These are phyloP conservation scores for Malus fusca DNA, from an alignment of 306 rosid species.

Conservation along the genomic window DNA sequence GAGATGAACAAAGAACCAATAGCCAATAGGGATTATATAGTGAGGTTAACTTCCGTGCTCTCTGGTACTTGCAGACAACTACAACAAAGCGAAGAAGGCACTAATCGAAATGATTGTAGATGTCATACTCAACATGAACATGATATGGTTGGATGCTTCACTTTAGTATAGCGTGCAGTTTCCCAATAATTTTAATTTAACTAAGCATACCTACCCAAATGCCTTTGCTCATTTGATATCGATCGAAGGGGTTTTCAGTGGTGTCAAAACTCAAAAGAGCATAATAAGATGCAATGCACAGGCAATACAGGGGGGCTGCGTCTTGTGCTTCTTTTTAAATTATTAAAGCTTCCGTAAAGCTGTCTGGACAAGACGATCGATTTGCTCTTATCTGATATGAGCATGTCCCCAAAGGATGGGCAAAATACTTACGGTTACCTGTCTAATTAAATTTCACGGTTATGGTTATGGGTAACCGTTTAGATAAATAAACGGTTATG, in stretches of 20 bases:
- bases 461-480: too few relatives aligned
- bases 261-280: background rate
- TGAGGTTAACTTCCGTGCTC: background rate
- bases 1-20: background rate
- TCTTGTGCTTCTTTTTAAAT: background rate
- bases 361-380: background rate
- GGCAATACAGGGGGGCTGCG: background rate
- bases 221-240: background rate
- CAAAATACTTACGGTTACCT: too few relatives aligned
- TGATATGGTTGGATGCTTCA: slow-evolving; percentile 54
- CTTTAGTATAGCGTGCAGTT: slow-evolving; percentile 41
- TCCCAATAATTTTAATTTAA: background rate
- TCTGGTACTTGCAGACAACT: background rate
- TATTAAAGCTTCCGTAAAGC: background rate
- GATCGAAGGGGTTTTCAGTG: background rate
- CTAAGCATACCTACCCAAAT: background rate
- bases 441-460: too few relatives aligned
- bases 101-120: slow-evolving; percentile 7
- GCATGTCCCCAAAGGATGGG: background rate
- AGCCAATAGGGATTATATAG: background rate
- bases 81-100: slow-evolving; percentile 13
- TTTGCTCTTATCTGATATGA: background rate
- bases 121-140: slow-evolving; percentile 20
- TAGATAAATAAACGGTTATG: too few relatives aligned
- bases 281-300: background rate